Base-by-base conservation (phyloP, 2,329 filamentous ascomycete genomes). In the Phialophora macrospora region DNA sequence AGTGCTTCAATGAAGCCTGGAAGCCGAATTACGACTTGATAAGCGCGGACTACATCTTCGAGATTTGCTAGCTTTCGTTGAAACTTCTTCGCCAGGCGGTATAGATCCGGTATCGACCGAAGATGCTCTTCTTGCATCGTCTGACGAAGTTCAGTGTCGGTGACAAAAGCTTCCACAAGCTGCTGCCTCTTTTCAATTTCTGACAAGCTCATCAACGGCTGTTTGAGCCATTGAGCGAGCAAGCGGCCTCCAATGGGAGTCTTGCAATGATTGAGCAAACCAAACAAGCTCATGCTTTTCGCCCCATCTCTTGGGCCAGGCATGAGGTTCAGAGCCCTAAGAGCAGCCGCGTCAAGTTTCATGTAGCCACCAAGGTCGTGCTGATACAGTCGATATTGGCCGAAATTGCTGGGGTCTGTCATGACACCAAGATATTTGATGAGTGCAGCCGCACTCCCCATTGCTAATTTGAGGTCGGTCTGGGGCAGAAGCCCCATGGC, bases 211-310 rank as follows among this genome's bases (percentile, higher is more conserved):
- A 99, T 99, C 46, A 99, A 80, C 0, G 95, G 95, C 77, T 99
- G 95, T 79, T 99, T 99, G 60, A 99, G 82, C 95, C 95, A 99
- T 75, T 99, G 96, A 1, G 94, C 90, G 32, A 99, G 82, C 64
- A 99, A 78, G 55, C 96, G 86, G 73, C 93, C 96, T 14, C 95
- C 95, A 0, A 96, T 88, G 0, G 95, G 92, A 1, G 95, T 99
- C 78, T 97, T 98, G 87, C 95, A 99, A 77, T 98, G 93, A 73
- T 99, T 98, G 49, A 99, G 83, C 20, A 99, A 81, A 0, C 95
- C 95, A 73, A 91, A 99, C 60, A 99, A 77, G 75, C 93, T 98
- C 95, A 99, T 99, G 0, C 88, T 96, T 81, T 97, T 98, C n/a
- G 92, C 87, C 1, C 95, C 95, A 74, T 99, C 95, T 70, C 93